Percentiles rank a stretch among this genome's conserved stretches.
Evolutionary conservation across 495 filamentous ascomycete species (phyloP).

Genomic region (Neurospora sp.): DNA sequence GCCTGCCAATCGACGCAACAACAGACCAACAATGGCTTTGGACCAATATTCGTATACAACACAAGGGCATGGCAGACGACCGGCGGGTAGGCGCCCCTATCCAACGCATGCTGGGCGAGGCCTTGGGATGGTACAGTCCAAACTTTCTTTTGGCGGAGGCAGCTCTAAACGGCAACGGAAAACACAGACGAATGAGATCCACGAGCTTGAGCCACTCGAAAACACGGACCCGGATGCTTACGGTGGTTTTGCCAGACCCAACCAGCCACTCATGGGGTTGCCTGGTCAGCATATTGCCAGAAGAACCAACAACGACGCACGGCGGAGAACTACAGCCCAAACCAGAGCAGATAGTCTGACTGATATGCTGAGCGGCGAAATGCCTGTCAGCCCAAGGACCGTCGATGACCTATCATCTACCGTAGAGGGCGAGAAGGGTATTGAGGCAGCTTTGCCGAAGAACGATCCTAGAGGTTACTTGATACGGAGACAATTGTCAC

Average conservation of each 20-base stretch:
- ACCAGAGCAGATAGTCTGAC: background rate
- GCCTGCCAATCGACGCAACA: background rate
- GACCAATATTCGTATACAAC: background rate
- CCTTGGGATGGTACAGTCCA: background rate
- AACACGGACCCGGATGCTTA: background rate
- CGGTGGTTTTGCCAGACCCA: background rate
- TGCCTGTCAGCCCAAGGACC: background rate
- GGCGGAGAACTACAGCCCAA: background rate
- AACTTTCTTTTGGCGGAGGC: background rate
- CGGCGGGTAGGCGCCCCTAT: background rate
- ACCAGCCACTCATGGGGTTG: background rate
- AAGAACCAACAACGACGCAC: background rate
- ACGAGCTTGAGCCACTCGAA: background rate
- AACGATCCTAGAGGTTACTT: constrained; percentile 32
- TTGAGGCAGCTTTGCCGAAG: constrained; percentile 18
- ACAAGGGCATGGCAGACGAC: background rate
- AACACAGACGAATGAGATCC: background rate
- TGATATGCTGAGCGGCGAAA: background rate
- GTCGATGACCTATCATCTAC: background rate
- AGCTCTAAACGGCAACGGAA: background rate
- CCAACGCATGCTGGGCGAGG: background rate
- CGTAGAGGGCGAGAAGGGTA: background rate
- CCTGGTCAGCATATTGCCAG: background rate
- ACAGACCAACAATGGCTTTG: background rate
- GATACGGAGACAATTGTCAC: constrained; percentile 29